phyloP scores from a whole-genome alignment of 257 asterid genomes.

The Solanum arcanum region DNA sequence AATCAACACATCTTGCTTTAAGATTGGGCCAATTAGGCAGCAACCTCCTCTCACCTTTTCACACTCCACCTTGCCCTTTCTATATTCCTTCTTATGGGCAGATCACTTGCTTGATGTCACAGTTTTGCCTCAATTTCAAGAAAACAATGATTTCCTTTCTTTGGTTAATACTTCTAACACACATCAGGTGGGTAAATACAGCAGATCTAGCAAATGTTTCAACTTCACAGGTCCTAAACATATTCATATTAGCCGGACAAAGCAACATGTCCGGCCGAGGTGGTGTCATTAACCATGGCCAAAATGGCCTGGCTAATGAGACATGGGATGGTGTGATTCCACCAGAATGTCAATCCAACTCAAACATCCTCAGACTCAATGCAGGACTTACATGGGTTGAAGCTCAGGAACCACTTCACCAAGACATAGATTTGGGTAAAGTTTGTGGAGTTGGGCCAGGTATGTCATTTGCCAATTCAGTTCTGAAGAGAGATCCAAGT shows the following conservation, averaged over 20 bases:
- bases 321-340: slow-evolving; percentile 68
- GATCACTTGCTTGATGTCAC: background rate
- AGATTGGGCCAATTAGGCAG: background rate
- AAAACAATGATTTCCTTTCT: slow-evolving; percentile 29
- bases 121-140: background rate
- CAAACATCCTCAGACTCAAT: slow-evolving; percentile 34
- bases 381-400: slow-evolving; percentile 33
- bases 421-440: slow-evolving; percentile 40
- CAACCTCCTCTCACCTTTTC: background rate
- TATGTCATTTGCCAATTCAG: slow-evolving; percentile 49
- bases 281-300: slow-evolving; percentile 31
- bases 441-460: slow-evolving; percentile 85
- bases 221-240: slow-evolving; percentile 11
- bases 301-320: background rate
- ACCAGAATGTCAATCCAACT: slow-evolving; percentile 20
- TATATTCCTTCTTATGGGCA: background rate
- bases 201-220: background rate
- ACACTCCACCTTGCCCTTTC: background rate
- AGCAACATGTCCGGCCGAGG: slow-evolving; percentile 95
- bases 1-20: background rate
- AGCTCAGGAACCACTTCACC: slow-evolving; percentile 78
- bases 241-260: slow-evolving; percentile 76
- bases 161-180: slow-evolving; percentile 23
- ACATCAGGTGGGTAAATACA: slow-evolving; percentile 13
- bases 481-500: slow-evolving; percentile 18